Percentiles rank a stretch among this genome's conserved stretches.
These are phyloP conservation scores for Leccinum fallax DNA, from an alignment of 1,284 basidiomycete species.

Conservation along the genomic window DNA sequence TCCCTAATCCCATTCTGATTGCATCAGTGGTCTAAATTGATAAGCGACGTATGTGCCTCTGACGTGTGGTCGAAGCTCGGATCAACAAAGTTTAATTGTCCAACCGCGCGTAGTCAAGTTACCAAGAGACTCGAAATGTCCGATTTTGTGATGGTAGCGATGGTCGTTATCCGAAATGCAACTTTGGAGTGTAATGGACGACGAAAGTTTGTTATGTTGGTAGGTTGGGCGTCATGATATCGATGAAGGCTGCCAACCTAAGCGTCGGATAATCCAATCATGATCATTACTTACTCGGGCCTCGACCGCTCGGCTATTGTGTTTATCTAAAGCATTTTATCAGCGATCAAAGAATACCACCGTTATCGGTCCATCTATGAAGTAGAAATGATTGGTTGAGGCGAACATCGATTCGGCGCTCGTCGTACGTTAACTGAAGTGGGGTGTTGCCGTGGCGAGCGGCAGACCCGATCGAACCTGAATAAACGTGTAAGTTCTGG, in stretches of 20 bases:
- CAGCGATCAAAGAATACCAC: background rate
- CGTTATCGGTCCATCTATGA: slow-evolving; percentile 17
- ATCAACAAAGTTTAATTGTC: slow-evolving; percentile 22
- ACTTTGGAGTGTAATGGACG: background rate
- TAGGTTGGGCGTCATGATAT: background rate
- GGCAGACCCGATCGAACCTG: background rate
- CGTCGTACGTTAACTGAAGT: slow-evolving; percentile 3
- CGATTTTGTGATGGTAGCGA: slow-evolving; percentile 25
- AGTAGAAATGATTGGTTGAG: background rate
- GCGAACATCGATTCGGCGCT: slow-evolving; percentile 5
- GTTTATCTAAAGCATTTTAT: slow-evolving; percentile 1
- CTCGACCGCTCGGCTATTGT: background rate
- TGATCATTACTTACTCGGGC: background rate
- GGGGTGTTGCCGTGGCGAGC: slow-evolving; percentile 17
- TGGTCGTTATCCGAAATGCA: slow-evolving; percentile 2
- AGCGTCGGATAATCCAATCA: background rate
- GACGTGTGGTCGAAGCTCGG: background rate
- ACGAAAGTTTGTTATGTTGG: background rate
- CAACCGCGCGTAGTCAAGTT: slow-evolving; percentile 8
- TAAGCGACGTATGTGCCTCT: background rate
- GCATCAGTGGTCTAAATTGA: background rate
- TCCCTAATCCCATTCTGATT: background rate
- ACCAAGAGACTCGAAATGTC: slow-evolving; percentile 1
- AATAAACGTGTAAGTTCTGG: background rate
- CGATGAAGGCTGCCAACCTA: background rate